These are phyloP conservation scores for Dioscorea dumetorum DNA, from an alignment of 106 monocot species.

Conservation along the genomic window DNA sequence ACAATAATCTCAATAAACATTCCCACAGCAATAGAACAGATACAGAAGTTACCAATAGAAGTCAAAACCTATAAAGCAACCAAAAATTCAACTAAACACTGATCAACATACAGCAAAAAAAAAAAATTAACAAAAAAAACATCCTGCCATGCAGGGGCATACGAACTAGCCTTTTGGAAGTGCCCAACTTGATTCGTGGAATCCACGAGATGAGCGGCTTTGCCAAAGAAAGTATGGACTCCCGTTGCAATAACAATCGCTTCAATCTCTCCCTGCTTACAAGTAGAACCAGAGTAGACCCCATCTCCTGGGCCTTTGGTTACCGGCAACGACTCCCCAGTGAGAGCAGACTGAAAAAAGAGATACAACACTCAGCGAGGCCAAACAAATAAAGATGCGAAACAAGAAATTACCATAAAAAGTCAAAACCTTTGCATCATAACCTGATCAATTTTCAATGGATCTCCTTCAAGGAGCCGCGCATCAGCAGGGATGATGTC, in stretches of 20 bases:
- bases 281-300: conserved; percentile 90
- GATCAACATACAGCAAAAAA: too few relatives aligned
- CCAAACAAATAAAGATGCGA: not conserved
- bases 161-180: conserved; percentile 64
- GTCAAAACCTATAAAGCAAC: conserved; percentile 65
- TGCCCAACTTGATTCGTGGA: conserved; percentile 88
- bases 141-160: not conserved
- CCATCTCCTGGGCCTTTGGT: conserved; percentile 85
- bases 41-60: conserved; percentile 93
- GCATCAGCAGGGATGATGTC: conserved; percentile 91
- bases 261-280: conserved; percentile 88
- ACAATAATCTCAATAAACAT: conserved; percentile 88
- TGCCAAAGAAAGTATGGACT: conserved; percentile 89
- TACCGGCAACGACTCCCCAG: conserved; percentile 81
- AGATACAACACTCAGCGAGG: not conserved
- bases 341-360: conserved; percentile 62
- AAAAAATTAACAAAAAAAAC: too few relatives aligned
- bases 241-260: conserved; percentile 84
- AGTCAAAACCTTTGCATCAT: not conserved
- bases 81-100: too few relatives aligned
- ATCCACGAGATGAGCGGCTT: conserved; percentile 90
- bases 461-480: conserved; percentile 84
- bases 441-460: conserved; percentile 82
- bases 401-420: not conserved
- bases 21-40: conserved; percentile 90